Conservation (phyloP, 2,329 filamentous ascomycete species). For the Helminthosporium solani region DNA sequence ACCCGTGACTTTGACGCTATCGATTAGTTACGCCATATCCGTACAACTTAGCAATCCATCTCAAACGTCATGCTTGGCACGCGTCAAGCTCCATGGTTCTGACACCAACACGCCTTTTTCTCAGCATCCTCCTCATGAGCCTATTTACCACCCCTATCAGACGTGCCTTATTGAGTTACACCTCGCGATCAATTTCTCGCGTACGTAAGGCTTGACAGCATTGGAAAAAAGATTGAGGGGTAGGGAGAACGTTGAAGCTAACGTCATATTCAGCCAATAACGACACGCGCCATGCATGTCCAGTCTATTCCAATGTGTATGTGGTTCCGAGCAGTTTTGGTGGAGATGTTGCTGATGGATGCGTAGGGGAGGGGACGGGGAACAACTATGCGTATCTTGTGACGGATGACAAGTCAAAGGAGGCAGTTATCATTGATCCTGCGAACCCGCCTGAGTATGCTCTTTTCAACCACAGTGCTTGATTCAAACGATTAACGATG, state of each 20-base stretch:
- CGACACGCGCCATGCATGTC: constrained; percentile 71
- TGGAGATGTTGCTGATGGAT: not conserved
- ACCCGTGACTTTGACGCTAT: no score
- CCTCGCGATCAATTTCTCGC: constrained; percentile 20
- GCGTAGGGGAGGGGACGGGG: constrained; percentile 68
- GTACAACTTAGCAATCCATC: constrained; percentile 1
- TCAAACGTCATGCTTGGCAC: constrained; percentile 25
- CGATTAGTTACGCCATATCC: constrained; percentile 16
- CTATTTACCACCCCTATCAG: constrained; percentile 29
- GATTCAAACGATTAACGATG: not conserved
- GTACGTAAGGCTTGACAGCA: no score
- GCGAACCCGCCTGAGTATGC: constrained; percentile 74
- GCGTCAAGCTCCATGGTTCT: constrained; percentile 49
- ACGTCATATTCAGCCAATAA: constrained; percentile 27
- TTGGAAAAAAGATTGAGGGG: no score
- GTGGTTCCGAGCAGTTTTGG: constrained; percentile 19
- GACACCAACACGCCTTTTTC: constrained; percentile 49
- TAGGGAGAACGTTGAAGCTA: constrained; percentile 12
- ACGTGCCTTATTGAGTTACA: constrained; percentile 22
- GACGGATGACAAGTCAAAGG: constrained; percentile 52
- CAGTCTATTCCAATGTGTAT: constrained; percentile 87
- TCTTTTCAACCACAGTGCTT: not conserved
- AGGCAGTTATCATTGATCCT: constrained; percentile 70
- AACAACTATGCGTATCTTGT: constrained; percentile 80
- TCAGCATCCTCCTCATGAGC: constrained; percentile 36